Base-by-base conservation (phyloP, 2,329 filamentous ascomycete species). In the Mollisia scopiformis region DNA sequence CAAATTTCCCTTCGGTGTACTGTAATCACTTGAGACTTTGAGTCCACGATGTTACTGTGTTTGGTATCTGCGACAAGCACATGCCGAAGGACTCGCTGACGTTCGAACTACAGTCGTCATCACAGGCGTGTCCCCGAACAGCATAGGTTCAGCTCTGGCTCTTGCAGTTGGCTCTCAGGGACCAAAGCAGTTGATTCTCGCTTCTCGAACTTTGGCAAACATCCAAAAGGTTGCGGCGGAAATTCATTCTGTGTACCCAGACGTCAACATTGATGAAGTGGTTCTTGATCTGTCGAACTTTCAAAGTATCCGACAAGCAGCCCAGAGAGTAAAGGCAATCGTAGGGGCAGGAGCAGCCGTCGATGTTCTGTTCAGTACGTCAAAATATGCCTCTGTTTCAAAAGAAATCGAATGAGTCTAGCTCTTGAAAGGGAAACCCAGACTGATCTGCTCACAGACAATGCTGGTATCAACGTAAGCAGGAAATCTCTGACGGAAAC, bases 251-350 rank as follows among this genome's bases (percentile, higher is more conserved):
- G 56, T 69, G 7, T 69, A 68, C 51, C 72, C 76, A 1, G 30
- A 43, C 1, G 67, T 76, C n/a, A 66, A 72, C 23, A 73, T 74
- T 31, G 69, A 70, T 5, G 39, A 71, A 28, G 64, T 79, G 3
- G 53, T 63, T n/a, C 64, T 80, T 7, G 76, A 81, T 57, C 73
- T 82, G 8, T 71, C 71, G 2, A 53, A 66, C 67, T 3, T 75
- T 76, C 69, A 57, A 69, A 6, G 73, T 25, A 58, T 66, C 6
- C 61, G 63, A 0, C 8, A 19, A 28, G 61, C 63, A 19, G 65
- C 59, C 13, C 13, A 14, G 3, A 25, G 57, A 14, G 46, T 65
- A 25, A 28, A 51, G 11, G 27, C 56, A 6, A 50, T 55, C 13
- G 14, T 60, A 16, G 28, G 27, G 27, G 4, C 11, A 27, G 57